phyloP scores from a whole-genome alignment of 2,329 filamentous ascomycete genomes.

The Seiridium unicorne region DNA sequence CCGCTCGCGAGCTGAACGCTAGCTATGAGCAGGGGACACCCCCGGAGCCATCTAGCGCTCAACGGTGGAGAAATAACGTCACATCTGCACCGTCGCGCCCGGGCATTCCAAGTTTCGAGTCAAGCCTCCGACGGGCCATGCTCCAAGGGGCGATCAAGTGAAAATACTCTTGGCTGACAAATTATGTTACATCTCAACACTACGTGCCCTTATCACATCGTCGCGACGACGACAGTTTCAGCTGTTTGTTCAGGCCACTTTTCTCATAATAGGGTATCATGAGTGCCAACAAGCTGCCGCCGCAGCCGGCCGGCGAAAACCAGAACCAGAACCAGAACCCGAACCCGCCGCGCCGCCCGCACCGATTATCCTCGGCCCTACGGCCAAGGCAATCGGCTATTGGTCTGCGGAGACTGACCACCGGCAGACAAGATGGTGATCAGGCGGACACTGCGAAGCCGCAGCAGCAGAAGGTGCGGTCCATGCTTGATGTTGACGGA shows the following conservation, averaged over 20 bases:
- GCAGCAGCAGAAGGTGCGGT: neutral
- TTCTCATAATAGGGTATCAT: neutral
- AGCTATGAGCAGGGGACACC: too few relatives aligned
- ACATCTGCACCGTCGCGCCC: neutral
- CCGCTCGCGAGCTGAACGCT: neutral
- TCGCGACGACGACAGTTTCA: neutral
- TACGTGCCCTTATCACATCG: too few relatives aligned
- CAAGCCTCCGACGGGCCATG: neutral
- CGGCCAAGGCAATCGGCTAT: neutral
- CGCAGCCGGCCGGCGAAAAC: neutral
- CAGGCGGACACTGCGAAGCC: neutral
- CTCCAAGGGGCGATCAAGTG: neutral
- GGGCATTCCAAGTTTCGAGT: constrained; percentile 4
- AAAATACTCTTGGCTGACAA: too few relatives aligned
- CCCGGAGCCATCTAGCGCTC: neutral
- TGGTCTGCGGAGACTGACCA: neutral
- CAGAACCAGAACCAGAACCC: neutral
- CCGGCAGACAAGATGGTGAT: neutral
- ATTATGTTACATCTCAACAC: too few relatives aligned
- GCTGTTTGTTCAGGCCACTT: neutral
- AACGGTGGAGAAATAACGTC: neutral
- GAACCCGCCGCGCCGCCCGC: neutral
- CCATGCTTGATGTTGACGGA: constrained; percentile 3
- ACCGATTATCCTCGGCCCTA: neutral
- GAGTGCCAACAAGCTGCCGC: neutral